These are phyloP conservation scores for Phlebiopsis gigantea DNA, from an alignment of 768 basidiomycete genomes.

Conservation along the genomic window DNA sequence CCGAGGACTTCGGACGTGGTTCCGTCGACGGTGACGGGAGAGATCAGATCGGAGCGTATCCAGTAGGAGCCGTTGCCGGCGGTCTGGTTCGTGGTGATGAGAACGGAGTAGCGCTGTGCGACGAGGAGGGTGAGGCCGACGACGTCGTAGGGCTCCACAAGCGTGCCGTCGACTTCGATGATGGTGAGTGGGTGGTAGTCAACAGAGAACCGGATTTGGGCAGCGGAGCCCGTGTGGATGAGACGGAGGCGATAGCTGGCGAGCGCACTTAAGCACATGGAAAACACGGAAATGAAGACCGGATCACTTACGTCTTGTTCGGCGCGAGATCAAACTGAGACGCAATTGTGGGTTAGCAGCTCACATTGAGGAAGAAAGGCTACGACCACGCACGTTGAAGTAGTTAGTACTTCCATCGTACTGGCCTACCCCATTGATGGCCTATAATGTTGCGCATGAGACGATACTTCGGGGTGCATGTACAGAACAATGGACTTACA, in stretches of 20 bases:
- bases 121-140: conserved; percentile 36
- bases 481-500: conserved; percentile 11
- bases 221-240: conserved; percentile 43
- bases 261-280: too few relatives aligned
- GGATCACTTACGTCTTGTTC: conserved; percentile 19
- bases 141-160: conserved; percentile 34
- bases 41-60: conserved; percentile 30
- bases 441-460: conserved; percentile 12
- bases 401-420: conserved; percentile 26
- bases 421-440: conserved; percentile 31
- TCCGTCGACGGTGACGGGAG: conserved; percentile 23
- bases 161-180: conserved; percentile 44
- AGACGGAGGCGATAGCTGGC: conserved; percentile 40
- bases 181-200: conserved; percentile 42
- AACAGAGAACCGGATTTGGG: conserved; percentile 38
- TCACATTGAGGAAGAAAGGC: conserved; percentile 1
- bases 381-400: conserved; percentile 20
- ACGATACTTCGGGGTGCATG: background rate
- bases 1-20: conserved; percentile 1
- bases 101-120: conserved; percentile 46
- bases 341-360: conserved; percentile 15
- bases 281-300: too few relatives aligned
- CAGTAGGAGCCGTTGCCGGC: conserved; percentile 30
- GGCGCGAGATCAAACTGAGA: conserved; percentile 30
- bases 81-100: conserved; percentile 39